Evolutionary conservation across 2,329 filamentous ascomycete genomes (phyloP).

Genomic region (Colletotrichum liriopes): DNA sequence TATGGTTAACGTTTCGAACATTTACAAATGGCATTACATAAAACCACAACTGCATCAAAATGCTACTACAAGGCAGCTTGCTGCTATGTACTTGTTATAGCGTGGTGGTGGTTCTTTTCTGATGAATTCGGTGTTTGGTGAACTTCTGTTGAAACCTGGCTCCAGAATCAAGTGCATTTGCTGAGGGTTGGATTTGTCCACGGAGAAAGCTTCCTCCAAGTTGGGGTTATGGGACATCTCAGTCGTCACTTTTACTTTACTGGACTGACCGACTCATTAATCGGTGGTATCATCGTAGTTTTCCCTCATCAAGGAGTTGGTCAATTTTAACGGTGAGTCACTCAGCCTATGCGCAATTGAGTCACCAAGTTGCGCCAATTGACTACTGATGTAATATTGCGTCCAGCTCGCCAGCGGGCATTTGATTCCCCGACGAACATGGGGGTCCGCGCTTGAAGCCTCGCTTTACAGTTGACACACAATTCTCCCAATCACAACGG

Average conservation of each 20-base stretch:
- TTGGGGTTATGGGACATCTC: not conserved
- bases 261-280: not conserved
- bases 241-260: not conserved
- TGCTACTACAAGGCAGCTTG: too few relatives aligned
- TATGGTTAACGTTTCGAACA: too few relatives aligned
- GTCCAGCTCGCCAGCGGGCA: not conserved
- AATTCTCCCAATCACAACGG: not conserved
- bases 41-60: too few relatives aligned
- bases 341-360: not conserved
- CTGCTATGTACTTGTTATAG: too few relatives aligned
- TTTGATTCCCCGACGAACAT: conserved; percentile 19
- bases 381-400: conserved; percentile 26
- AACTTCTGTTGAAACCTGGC: not conserved
- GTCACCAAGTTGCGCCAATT: conserved; percentile 8
- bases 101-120: not conserved
- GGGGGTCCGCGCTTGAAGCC: not conserved
- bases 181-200: not conserved
- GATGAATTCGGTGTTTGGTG: not conserved
- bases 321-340: not conserved
- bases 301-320: not conserved
- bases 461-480: not conserved
- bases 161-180: not conserved
- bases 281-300: fast-evolving
- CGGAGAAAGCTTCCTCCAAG: not conserved
- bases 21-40: too few relatives aligned